phyloP scores from a whole-genome alignment of 176 grass and related monocot genomes.

The Leersia perrieri region DNA sequence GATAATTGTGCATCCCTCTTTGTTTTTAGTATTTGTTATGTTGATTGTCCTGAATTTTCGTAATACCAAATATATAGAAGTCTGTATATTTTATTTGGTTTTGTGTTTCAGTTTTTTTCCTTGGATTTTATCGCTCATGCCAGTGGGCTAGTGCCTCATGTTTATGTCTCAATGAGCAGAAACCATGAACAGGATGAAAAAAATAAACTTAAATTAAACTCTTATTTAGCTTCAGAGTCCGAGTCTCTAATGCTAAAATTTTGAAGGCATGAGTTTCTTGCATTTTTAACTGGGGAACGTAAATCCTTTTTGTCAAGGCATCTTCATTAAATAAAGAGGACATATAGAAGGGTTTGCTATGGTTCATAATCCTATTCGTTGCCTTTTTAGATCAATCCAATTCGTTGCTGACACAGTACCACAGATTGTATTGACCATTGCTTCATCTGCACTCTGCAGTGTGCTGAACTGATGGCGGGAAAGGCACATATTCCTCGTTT shows the following conservation, averaged over 20 bases:
- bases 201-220: neutral
- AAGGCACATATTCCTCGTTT: constrained; percentile 75
- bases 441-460: constrained; percentile 58
- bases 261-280: neutral
- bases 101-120: neutral
- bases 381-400: too few relatives aligned
- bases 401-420: constrained; percentile 18
- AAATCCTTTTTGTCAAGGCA: neutral
- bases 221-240: neutral
- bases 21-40: neutral
- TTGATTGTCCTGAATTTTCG: constrained; percentile 1
- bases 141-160: neutral
- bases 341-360: neutral
- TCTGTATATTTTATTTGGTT: neutral
- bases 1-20: neutral
- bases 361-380: neutral
- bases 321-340: constrained; percentile 1
- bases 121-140: neutral
- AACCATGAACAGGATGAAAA: neutral
- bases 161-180: neutral
- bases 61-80: neutral
- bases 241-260: neutral
- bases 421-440: constrained; percentile 18
- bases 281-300: neutral
- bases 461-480: constrained; percentile 54